A percentile compares a stretch with the other conserved stretches of the same genome.
These are phyloP conservation scores for Myxozyma monticola DNA, from an alignment of 805 yeast genomes.

Conservation along the genomic window DNA sequence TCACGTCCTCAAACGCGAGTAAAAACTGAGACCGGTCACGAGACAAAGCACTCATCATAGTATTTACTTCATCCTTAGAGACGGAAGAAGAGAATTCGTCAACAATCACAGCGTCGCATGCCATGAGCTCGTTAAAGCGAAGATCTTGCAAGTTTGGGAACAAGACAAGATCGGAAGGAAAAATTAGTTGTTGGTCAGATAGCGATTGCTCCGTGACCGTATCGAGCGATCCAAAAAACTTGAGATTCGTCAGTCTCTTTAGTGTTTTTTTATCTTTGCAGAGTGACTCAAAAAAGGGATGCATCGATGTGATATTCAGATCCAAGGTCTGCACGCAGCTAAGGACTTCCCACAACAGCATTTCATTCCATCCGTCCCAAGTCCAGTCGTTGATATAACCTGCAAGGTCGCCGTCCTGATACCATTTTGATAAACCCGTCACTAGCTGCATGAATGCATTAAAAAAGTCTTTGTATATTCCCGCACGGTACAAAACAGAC, in stretches of 20 bases:
- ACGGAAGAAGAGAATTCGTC: too few species aligned
- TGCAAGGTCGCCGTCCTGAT: constrained; percentile 7
- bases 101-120: too few species aligned
- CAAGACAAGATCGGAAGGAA: not conserved
- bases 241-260: constrained; percentile 12
- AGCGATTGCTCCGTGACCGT: not conserved
- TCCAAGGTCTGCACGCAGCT: constrained; percentile 4
- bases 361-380: constrained; percentile 14
- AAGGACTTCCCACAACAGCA: constrained; percentile 1
- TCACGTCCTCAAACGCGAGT: too few species aligned
- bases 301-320: constrained; percentile 9
- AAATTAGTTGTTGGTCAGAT: too few species aligned
- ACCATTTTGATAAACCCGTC: constrained; percentile 4
- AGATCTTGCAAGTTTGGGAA: constrained; percentile 13
- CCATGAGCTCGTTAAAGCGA: constrained; percentile 8
- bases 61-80: too few species aligned
- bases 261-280: not conserved
- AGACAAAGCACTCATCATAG: too few species aligned
- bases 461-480: constrained; percentile 15
- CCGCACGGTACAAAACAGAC: constrained; percentile 11
- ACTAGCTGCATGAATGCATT: constrained; percentile 11
- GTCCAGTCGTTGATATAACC: constrained; percentile 2
- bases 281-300: not conserved
- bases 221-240: constrained; percentile 9
- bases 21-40: too few species aligned